Percentiles rank a stretch among this genome's conserved stretches.
These are phyloP conservation scores for Clitopilus passeckerianus DNA, from an alignment of 768 basidiomycete genomes.

Conservation along the genomic window DNA sequence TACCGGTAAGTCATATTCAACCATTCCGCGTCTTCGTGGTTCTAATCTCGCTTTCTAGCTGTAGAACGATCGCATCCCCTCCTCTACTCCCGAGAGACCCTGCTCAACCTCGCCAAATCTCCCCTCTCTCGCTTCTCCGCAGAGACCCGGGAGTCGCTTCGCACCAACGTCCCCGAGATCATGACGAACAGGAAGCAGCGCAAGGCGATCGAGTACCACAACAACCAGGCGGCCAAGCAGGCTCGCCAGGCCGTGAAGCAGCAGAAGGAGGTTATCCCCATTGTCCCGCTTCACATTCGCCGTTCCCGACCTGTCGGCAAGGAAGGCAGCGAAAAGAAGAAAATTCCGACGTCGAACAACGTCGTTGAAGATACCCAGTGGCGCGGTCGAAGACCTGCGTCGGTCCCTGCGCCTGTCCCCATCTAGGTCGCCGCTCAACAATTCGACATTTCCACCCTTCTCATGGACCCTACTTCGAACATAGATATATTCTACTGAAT, in stretches of 20 bases:
- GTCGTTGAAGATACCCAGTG: constrained; percentile 4
- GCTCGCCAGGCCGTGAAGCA: constrained; percentile 4
- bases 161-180: constrained; percentile 18
- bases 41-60: not conserved
- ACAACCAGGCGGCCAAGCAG: constrained; percentile 4
- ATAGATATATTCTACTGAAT: not conserved
- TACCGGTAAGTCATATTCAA: constrained; percentile 12
- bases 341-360: constrained; percentile 5
- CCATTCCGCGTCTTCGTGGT: not conserved
- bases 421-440: not conserved
- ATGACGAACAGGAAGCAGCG: constrained; percentile 22
- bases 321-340: constrained; percentile 4
- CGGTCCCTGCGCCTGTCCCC: not conserved
- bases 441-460: not conserved
- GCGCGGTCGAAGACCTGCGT: constrained; percentile 2
- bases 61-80: constrained; percentile 1
- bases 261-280: not conserved
- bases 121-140: constrained; percentile 19
- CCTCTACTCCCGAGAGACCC: constrained; percentile 16
- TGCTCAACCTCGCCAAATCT: constrained; percentile 21
- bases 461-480: not conserved
- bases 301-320: constrained; percentile 4
- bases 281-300: constrained; percentile 3
- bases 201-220: constrained; percentile 21
- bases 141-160: constrained; percentile 17